A percentile compares a stretch with the other conserved stretches of the same genome.
These are phyloP conservation scores for Leptographium lundbergii DNA, from an alignment of 2,329 filamentous ascomycete species.

Conservation along the genomic window DNA sequence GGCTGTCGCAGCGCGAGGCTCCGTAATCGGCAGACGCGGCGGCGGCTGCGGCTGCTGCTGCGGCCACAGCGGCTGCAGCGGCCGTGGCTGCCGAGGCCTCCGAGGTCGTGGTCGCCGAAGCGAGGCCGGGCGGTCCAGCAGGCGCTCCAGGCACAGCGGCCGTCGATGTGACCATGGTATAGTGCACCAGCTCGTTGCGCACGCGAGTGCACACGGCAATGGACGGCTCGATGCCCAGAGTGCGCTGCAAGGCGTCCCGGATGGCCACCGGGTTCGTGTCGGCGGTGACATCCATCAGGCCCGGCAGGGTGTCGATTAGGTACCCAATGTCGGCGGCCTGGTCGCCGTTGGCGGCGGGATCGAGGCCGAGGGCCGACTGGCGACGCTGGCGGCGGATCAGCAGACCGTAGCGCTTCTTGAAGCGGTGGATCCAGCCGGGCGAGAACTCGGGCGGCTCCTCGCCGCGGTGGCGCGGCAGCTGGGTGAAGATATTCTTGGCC, in stretches of 20 bases:
- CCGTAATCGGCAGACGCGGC: neutral
- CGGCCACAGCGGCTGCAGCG: constrained; percentile 12
- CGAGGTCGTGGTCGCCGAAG: neutral
- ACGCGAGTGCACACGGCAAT: constrained; percentile 43
- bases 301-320: constrained; percentile 45
- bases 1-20: constrained; percentile 9
- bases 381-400: constrained; percentile 44
- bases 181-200: constrained; percentile 41
- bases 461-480: constrained; percentile 47
- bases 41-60: constrained; percentile 4
- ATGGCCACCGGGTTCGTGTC: constrained; percentile 49
- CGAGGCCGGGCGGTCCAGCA: neutral
- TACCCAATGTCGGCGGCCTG: constrained; percentile 45
- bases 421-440: constrained; percentile 51
- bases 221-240: constrained; percentile 41
- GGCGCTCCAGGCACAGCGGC: neutral
- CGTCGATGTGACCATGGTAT: constrained; percentile 12
- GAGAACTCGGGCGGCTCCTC: constrained; percentile 49
- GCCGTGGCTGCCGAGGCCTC: constrained; percentile 8
- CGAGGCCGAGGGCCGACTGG: constrained; percentile 15
- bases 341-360: constrained; percentile 16
- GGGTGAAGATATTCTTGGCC: constrained; percentile 44
- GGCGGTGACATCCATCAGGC: constrained; percentile 43
- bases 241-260: constrained; percentile 41
- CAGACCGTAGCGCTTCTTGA: constrained; percentile 50